Evolutionary conservation across 768 basidiomycete genomes (phyloP).

Genomic region (Collybia sordida): DNA sequence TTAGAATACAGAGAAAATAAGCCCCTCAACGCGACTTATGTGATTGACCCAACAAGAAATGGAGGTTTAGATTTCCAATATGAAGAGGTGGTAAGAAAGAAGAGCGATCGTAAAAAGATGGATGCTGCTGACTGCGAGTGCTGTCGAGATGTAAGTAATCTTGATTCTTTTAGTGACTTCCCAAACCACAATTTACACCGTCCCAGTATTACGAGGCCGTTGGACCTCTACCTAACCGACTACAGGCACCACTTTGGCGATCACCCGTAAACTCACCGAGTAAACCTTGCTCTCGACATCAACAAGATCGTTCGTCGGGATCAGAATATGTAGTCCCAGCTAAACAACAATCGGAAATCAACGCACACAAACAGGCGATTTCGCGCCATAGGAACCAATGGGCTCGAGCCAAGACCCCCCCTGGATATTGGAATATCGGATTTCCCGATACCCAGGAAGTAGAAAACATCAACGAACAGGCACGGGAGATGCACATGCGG

Average conservation of each 20-base stretch:
- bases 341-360: slow-evolving; percentile 28
- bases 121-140: slow-evolving; percentile 81
- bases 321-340: neutral
- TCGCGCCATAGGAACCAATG: slow-evolving; percentile 75
- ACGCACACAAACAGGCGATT: slow-evolving; percentile 65
- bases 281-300: slow-evolving; percentile 27
- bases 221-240: slow-evolving; percentile 64
- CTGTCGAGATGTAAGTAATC: slow-evolving; percentile 70
- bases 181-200: neutral
- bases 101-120: slow-evolving; percentile 61
- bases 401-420: slow-evolving; percentile 73
- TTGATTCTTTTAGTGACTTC: slow-evolving; percentile 2
- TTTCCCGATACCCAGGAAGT: slow-evolving; percentile 88
- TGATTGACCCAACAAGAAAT: slow-evolving; percentile 67
- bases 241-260: slow-evolving; percentile 73
- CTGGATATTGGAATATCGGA: slow-evolving; percentile 87
- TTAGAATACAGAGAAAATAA: slow-evolving; percentile 23
- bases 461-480: slow-evolving; percentile 69
- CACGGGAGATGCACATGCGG: slow-evolving; percentile 67
- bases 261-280: slow-evolving; percentile 46
- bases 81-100: slow-evolving; percentile 74
- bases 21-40: slow-evolving; percentile 64
- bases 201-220: slow-evolving; percentile 79
- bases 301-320: slow-evolving; percentile 1
- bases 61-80: slow-evolving; percentile 66